Percentiles rank a stretch among this genome's conserved stretches.
These are phyloP conservation scores for Vitis hybrid DNA, from an alignment of 177 flowering plant genomes.

Conservation along the genomic window DNA sequence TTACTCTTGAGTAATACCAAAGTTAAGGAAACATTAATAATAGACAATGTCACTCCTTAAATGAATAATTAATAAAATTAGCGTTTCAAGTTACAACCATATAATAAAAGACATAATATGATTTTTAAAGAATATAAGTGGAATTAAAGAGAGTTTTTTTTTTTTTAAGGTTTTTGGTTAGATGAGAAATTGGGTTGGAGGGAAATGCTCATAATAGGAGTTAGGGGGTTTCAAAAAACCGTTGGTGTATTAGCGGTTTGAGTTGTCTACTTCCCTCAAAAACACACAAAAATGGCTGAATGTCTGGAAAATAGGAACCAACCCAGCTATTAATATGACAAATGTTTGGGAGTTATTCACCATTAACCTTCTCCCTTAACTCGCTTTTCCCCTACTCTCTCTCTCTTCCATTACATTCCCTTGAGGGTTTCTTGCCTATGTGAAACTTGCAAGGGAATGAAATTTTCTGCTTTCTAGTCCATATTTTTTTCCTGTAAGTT, in stretches of 20 bases:
- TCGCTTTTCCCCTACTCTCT: background rate
- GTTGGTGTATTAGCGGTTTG: slow-evolving; percentile 11
- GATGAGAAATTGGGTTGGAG: no score
- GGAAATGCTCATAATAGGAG: background rate
- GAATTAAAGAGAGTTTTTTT: no score
- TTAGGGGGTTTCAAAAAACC: slow-evolving; percentile 15
- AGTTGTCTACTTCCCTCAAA: slow-evolving; percentile 6
- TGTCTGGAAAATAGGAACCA: slow-evolving; percentile 17
- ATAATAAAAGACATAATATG: no score
- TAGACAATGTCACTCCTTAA: no score
- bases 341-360: slow-evolving; percentile 15
- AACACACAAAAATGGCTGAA: background rate
- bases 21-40: no score
- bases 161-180: no score
- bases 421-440: slow-evolving; percentile 13
- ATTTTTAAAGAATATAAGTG: no score
- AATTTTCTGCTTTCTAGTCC: background rate
- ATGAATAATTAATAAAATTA: no score
- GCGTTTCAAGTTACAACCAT: no score
- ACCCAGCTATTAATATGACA: slow-evolving; percentile 24
- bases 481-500: slow-evolving; percentile 9
- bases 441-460: slow-evolving; percentile 28
- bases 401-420: slow-evolving; percentile 22
- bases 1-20: no score
- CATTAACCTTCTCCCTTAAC: background rate